Conservation (phyloP, 768 basidiomycete genomes). For the Suillus brevipes region DNA sequence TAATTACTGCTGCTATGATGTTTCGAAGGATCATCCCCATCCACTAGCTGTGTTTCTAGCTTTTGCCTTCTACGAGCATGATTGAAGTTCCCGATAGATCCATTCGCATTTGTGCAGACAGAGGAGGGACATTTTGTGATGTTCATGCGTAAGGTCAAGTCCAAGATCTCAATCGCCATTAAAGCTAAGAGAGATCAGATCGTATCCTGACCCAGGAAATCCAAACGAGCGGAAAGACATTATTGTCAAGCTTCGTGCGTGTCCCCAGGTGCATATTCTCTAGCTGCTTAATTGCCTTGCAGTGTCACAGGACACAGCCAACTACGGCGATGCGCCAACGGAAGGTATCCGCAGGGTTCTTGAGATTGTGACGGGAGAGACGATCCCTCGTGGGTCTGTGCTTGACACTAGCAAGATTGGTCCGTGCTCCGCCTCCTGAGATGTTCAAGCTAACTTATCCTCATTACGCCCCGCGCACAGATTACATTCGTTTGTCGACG, state of each 20-base stretch:
- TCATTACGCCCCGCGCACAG: slow-evolving; percentile 37
- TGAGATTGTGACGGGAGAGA: slow-evolving; percentile 69
- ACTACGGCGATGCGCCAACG: slow-evolving; percentile 91
- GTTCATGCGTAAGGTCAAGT: slow-evolving; percentile 65
- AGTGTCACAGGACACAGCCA: slow-evolving; percentile 88
- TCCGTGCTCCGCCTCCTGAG: slow-evolving; percentile 23
- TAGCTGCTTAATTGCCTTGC: slow-evolving; percentile 7
- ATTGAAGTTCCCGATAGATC: slow-evolving; percentile 64
- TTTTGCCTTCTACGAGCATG: slow-evolving; percentile 5
- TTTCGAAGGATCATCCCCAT: neutral
- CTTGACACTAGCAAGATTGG: slow-evolving; percentile 83
- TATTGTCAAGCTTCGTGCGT: slow-evolving; percentile 82
- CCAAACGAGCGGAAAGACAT: slow-evolving; percentile 65
- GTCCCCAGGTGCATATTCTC: slow-evolving; percentile 21
- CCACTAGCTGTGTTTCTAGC: neutral
- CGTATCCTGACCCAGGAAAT: slow-evolving; percentile 72
- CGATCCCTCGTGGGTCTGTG: slow-evolving; percentile 63
- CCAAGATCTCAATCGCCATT: neutral
- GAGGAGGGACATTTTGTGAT: slow-evolving; percentile 93
- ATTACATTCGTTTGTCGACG: slow-evolving; percentile 89
- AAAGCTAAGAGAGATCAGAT: slow-evolving; percentile 39
- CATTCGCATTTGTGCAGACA: slow-evolving; percentile 82
- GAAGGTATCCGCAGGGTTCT: slow-evolving; percentile 89
- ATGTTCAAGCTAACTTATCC: neutral
- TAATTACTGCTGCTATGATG: neutral